Percentiles rank a stretch among this genome's conserved stretches.
phyloP scores from a whole-genome alignment of 805 yeast genomes.

The Kurtzmaniella fragi region DNA sequence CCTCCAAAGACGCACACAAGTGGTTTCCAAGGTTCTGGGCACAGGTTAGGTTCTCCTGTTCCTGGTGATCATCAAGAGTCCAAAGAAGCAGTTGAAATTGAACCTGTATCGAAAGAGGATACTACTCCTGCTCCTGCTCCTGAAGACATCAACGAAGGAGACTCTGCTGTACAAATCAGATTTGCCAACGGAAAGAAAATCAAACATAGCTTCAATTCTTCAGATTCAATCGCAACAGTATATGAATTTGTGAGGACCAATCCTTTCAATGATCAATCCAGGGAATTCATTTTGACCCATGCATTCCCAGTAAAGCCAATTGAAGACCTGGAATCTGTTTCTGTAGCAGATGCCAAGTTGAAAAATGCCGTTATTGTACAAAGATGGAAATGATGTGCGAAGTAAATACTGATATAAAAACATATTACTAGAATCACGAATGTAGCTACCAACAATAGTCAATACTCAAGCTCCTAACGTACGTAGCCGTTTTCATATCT shows the following conservation, averaged over 20 bases:
- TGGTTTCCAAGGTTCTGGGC: conserved; percentile 78
- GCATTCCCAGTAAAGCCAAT: conserved; percentile 80
- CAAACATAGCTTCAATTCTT: conserved; percentile 57
- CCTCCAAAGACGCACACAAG: conserved; percentile 60
- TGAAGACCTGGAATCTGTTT: conserved; percentile 43
- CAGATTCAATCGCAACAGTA: conserved; percentile 59
- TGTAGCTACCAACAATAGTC: too few relatives aligned
- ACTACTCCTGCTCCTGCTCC: conserved; percentile 15
- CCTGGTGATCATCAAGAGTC: conserved; percentile 61
- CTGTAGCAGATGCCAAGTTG: conserved; percentile 71
- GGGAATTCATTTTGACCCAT: conserved; percentile 63
- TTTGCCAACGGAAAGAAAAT: conserved; percentile 76
- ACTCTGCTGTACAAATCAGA: conserved; percentile 74
- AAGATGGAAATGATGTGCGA: conserved; percentile 52
- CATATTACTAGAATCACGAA: too few relatives aligned
- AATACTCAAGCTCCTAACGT: too few relatives aligned
- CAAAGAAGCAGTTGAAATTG: conserved; percentile 1
- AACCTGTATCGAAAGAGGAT: conserved; percentile 9
- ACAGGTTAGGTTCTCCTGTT: conserved; percentile 83
- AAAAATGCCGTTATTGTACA: conserved; percentile 86
- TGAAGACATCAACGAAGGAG: conserved; percentile 42
- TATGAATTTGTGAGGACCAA: conserved; percentile 59
- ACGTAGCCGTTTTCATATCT: too few relatives aligned
- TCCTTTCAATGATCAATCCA: conserved; percentile 35
- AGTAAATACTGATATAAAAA: background rate